Evolutionary conservation across 2,329 filamentous ascomycete genomes (phyloP).

Genomic region (Ascochyta clinopodiicola): DNA sequence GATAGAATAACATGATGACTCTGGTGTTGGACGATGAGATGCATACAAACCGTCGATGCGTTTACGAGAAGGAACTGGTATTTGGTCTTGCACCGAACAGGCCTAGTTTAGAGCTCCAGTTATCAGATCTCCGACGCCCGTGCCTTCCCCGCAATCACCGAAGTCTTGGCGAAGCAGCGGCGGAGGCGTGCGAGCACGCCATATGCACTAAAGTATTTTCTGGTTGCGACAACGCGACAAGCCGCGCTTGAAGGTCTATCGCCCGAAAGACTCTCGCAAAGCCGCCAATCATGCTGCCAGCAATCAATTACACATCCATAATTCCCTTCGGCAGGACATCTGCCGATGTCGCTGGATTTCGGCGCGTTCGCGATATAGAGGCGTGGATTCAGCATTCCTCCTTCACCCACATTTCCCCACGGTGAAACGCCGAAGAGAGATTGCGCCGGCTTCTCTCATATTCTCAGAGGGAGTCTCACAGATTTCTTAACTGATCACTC

Average conservation of each 20-base stretch:
- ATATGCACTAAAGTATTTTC: slow-evolving; percentile 39
- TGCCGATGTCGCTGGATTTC: slow-evolving; percentile 38
- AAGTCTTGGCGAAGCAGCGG: neutral
- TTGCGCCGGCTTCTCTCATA: slow-evolving; percentile 18
- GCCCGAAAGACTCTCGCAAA: slow-evolving; percentile 26
- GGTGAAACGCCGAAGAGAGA: slow-evolving; percentile 23
- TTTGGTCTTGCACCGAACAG: too few relatives aligned
- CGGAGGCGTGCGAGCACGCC: slow-evolving; percentile 28
- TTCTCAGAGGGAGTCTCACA: slow-evolving; percentile 16
- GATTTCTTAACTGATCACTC: slow-evolving; percentile 13
- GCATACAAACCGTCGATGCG: too few relatives aligned
- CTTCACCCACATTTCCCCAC: slow-evolving; percentile 22
- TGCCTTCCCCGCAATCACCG: slow-evolving; percentile 22
- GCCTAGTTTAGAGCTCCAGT: neutral
- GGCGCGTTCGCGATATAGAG: slow-evolving; percentile 25
- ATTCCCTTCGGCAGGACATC: slow-evolving; percentile 32
- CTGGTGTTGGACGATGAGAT: too few relatives aligned
- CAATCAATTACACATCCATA: slow-evolving; percentile 27
- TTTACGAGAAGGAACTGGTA: too few relatives aligned
- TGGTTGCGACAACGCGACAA: slow-evolving; percentile 34
- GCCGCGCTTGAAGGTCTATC: slow-evolving; percentile 35
- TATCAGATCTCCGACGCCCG: slow-evolving; percentile 35
- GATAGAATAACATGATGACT: too few relatives aligned
- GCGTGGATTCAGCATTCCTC: slow-evolving; percentile 20
- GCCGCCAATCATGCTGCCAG: slow-evolving; percentile 38